phyloP scores from a whole-genome alignment of 306 rosid species.

The Citrullus colocynthis region DNA sequence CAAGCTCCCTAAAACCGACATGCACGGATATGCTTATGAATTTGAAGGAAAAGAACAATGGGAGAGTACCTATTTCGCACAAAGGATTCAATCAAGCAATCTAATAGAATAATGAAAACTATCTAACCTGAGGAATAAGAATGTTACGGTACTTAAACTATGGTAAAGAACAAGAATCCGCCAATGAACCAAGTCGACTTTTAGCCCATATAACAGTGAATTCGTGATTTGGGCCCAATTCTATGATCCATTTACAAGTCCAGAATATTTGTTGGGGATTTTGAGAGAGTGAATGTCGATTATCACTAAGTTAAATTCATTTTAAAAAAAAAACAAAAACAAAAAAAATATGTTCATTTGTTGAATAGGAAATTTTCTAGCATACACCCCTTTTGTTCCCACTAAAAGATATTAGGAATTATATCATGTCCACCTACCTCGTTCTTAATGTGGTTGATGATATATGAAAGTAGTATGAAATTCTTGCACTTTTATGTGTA shows the following conservation, averaged over 20 bases:
- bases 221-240: background rate
- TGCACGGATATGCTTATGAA: background rate
- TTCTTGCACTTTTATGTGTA: no score
- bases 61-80: background rate
- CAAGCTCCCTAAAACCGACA: background rate
- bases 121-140: background rate
- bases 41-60: background rate
- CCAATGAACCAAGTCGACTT: background rate
- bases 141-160: background rate
- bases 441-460: no score
- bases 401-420: no score
- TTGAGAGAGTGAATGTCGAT: no score
- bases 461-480: no score
- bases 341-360: no score
- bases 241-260: background rate
- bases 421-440: no score
- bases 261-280: background rate
- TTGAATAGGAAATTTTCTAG: no score
- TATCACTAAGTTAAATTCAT: no score
- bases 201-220: background rate
- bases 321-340: no score
- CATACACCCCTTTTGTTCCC: no score
- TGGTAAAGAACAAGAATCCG: background rate
- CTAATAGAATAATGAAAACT: background rate
- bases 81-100: background rate